Conservation (phyloP, 768 basidiomycete species). For the Scleroderma citrinum region DNA sequence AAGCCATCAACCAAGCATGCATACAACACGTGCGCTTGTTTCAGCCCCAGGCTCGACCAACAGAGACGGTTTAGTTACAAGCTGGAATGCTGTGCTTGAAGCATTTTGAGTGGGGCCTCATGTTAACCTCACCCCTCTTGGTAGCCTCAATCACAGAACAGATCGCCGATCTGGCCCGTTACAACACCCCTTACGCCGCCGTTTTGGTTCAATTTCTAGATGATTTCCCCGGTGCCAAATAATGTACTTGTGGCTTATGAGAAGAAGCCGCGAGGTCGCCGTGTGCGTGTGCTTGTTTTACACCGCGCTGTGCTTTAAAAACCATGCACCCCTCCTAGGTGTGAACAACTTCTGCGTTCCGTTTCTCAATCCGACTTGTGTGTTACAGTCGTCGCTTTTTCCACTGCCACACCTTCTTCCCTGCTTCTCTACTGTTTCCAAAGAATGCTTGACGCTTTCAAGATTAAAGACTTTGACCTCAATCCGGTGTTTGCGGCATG, state of each 20-base stretch:
- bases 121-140: neutral
- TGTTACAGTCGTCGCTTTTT: neutral
- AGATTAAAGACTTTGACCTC: constrained; percentile 72
- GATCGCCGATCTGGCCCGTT: neutral
- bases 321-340: neutral
- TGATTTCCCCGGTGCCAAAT: neutral
- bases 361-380: neutral
- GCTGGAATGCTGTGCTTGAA: neutral
- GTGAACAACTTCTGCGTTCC: neutral
- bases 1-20: no score
- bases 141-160: neutral
- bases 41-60: neutral
- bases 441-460: constrained; percentile 70
- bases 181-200: neutral
- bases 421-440: constrained; percentile 1
- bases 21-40: no score
- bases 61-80: neutral
- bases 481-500: constrained; percentile 61
- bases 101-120: neutral
- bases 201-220: neutral
- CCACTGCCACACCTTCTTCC: neutral
- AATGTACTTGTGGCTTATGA: neutral
- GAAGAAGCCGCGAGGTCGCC: neutral
- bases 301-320: neutral
- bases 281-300: neutral